Evolutionary conservation across 352 stramenopile species (phyloP), one percentile per base, ranked within the genome.

Genomic region (Pythium pectinolyticum): DNA sequence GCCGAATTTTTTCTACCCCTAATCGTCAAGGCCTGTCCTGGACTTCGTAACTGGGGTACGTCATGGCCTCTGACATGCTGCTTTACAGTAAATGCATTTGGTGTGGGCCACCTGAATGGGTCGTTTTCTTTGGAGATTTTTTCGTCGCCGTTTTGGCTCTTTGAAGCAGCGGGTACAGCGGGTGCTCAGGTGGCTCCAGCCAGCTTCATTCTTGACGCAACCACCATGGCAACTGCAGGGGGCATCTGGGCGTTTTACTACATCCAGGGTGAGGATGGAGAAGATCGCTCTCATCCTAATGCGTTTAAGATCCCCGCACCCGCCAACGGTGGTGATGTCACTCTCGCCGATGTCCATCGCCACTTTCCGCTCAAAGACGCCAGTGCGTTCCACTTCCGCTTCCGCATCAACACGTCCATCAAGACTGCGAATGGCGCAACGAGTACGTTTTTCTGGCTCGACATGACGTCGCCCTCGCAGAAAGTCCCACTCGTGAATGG

Each of bases 181-280:
- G 40, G 22, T 14, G 34, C 24, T 50, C 24, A 50, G 43, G 43
- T 50, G 43, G 43, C 43, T 11, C 14, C 41, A 3, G 51, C 22
- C 35, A 35, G 4, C 37, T 43, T 20, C 19, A 24, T 40, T 20
- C 17, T 6, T 20, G 24, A 27, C 41, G 22, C 47, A 28, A 35
- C n/a, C 17, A 62, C 39, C 22, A 60, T 61, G 62, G 70, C 71
- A 67, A 46, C 69, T 45, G 51, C 60, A 47, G 52, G 49, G 20
- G 77, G 72, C 27, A 58, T 90, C 40, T 94, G 86, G 86, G 84
- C 79, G 48, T 94, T 94, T 72, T 94, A 94, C 80, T 92, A 92
- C 66, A 82, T 94, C 66, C 86, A 94, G 71, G 86, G 83, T 17
- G 86, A 94, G 67, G 86, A 94, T 54, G 86, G 86, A 17, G 86